Conservation (phyloP, 78 protist genomes). For the Dictyostelium intermedium region DNA sequence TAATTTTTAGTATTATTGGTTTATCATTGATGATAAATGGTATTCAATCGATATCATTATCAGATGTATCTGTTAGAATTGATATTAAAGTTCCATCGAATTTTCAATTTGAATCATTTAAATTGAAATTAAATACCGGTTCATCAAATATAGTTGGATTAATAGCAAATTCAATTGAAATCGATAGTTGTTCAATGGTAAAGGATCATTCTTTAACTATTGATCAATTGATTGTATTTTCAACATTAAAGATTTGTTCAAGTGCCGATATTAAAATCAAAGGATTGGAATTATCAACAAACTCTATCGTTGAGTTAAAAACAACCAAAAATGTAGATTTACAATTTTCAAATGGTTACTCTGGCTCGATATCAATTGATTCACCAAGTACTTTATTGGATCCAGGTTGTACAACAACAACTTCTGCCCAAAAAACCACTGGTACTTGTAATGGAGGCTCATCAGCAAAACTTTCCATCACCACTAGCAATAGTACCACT, state of each 20-base stretch:
- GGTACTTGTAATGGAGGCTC: background rate
- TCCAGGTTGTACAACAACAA: background rate
- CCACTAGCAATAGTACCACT: background rate
- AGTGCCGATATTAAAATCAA: background rate
- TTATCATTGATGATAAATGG: background rate
- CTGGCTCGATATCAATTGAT: background rate
- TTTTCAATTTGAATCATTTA: background rate
- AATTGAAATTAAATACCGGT: background rate
- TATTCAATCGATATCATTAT: background rate
- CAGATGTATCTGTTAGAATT: background rate
- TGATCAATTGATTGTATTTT: background rate
- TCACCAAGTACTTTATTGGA: background rate
- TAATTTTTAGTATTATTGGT: background rate
- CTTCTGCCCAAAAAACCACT: background rate
- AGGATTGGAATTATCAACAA: background rate
- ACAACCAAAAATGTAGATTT: background rate
- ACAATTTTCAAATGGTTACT: constrained; percentile 9
- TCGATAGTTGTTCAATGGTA: background rate
- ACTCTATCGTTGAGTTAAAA: background rate
- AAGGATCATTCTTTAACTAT: background rate
- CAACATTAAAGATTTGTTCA: background rate
- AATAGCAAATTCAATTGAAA: background rate
- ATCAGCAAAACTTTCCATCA: background rate
- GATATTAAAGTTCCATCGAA: background rate
- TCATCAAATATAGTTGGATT: background rate